Evolutionary conservation across 441 rosid genomes (phyloP), one percentile per base, ranked within the genome.

Genomic region (Adansonia rubrostipa): DNA sequence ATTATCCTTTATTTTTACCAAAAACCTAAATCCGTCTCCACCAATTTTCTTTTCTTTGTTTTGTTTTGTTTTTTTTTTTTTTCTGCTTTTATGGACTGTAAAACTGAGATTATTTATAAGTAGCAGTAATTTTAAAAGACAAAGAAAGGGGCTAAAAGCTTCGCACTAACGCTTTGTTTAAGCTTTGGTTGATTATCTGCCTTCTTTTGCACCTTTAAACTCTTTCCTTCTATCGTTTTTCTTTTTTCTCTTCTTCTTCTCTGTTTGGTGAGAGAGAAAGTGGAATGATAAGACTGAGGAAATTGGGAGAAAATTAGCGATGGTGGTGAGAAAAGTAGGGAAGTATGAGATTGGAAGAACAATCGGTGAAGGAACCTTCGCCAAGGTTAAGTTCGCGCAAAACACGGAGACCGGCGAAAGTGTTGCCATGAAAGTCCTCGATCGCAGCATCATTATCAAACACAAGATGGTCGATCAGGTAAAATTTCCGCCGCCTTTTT

Each of bases 341-440:
- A 96, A 94, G 87, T 96, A 96, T 82, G 99, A 96, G 81, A 83
- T 94, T 36, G 98, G 99, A 70, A 92, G 99, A 75, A 96, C 99
- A 6, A 90, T 93, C 77, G 99, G 99, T 11, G 99, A 93, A 88
- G 98, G 98, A 53, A 93, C 97, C 62, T 96, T 91, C 77, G 97
- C 99, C 0, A 96, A 96, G 84, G 98, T 96, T 6, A 96, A 92
- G 91, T 96, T 96, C 79, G 98, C 98, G 15, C 99, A 92, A 81
- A 96, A 96, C 87, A 96, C 97, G 2, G 98, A 96, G 87, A 91
- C 98, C 24, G 98, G 99, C 14, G 97, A 92, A 85, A 96, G 99
- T 82, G 99, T 96, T 20, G 99, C 99, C 84, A 90, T 94, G 98
- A 96, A 94, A 85, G 87, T 94, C 48, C 90, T 96, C 58, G 99